Base-by-base conservation (phyloP, 2,329 filamentous ascomycete species). In the Drechslerella dactyloides region DNA sequence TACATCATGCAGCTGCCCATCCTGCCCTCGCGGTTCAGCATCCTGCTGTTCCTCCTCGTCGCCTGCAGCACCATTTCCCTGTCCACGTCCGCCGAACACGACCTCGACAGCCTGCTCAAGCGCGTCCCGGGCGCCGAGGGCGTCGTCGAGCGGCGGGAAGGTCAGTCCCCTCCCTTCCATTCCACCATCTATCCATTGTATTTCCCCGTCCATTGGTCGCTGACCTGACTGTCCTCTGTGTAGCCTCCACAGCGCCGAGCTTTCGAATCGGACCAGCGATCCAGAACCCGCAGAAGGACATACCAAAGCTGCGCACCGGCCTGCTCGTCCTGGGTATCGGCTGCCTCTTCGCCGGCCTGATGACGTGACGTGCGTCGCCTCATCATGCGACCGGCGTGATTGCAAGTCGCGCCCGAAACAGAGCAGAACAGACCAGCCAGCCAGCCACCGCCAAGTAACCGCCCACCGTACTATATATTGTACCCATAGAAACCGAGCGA, bases 1-100 rank as follows among this genome's bases (percentile, higher is more conserved):
- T 72, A 72, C 60, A 57, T 72, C 13, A 72, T 72, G 68, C 60
- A 72, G 10, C 46, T 72, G 17, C 68, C 68, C 1, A 5, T 72
- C 11, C 60, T 65, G 35, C 68, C 68, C 2, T 50, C 60, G 33
- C 40, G 68, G 6, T 52, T 72, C 19, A 65, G 60, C 40, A 10
- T 72, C 2, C 21, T 72, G 0, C 23, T 72, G 19, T 50, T 72
- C 10, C n/a, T 65, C 35, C 60, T 72, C n/a, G 68, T 72, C 27
- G 44, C 68, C 4, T 72, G 54, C 33, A 59, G 60, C 33, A 64
- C 68, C 17, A 65, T 72, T 30, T 60, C 54, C 30, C 46, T 72
- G 37, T 72, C 68, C 11, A 53, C 60, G 27, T 65, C 68, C 13
- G 60, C 60, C 27, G 60, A 65, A n/a, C 13, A 42, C 2, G 68